Evolutionary conservation across 2,329 filamentous ascomycete genomes (phyloP).

Genomic region (Exophiala sp.): DNA sequence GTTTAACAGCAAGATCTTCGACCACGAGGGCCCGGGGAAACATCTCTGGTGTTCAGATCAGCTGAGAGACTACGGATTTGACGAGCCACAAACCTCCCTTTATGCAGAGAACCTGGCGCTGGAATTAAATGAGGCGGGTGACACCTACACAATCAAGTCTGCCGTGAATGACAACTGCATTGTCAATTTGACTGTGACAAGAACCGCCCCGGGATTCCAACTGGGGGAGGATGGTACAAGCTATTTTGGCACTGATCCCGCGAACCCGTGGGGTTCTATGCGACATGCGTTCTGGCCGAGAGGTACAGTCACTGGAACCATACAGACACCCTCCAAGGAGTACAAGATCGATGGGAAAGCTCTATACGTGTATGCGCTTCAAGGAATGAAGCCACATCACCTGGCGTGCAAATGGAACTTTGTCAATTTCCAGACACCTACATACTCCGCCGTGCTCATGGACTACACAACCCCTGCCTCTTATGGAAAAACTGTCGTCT

Average conservation of each 20-base stretch:
- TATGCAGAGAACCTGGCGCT: slow-evolving; percentile 80
- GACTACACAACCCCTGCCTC: slow-evolving; percentile 90
- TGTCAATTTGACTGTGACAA: slow-evolving; percentile 78
- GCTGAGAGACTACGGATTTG: slow-evolving; percentile 73
- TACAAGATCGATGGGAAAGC: slow-evolving; percentile 76
- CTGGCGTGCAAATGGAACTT: slow-evolving; percentile 92
- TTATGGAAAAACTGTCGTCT: slow-evolving; percentile 79
- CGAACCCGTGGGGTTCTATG: slow-evolving; percentile 86
- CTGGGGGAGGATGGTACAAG: slow-evolving; percentile 77
- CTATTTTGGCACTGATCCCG: slow-evolving; percentile 77
- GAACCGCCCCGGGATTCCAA: slow-evolving; percentile 71
- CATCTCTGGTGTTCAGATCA: slow-evolving; percentile 79
- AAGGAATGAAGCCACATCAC: slow-evolving; percentile 99
- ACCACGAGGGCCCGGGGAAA: slow-evolving; percentile 63
- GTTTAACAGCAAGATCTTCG: slow-evolving; percentile 92
- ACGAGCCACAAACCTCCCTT: slow-evolving; percentile 74
- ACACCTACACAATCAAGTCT: slow-evolving; percentile 81
- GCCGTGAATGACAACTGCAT: slow-evolving; percentile 72
- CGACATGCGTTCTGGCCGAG: slow-evolving; percentile 92
- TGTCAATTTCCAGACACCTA: slow-evolving; percentile 80
- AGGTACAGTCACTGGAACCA: slow-evolving; percentile 71
- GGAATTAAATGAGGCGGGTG: slow-evolving; percentile 78
- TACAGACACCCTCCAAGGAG: slow-evolving; percentile 73
- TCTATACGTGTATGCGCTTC: slow-evolving; percentile 76
- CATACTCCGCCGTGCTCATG: slow-evolving; percentile 86